phyloP scores from a whole-genome alignment of 352 stramenopile species.

The Phytopythium montanum region DNA sequence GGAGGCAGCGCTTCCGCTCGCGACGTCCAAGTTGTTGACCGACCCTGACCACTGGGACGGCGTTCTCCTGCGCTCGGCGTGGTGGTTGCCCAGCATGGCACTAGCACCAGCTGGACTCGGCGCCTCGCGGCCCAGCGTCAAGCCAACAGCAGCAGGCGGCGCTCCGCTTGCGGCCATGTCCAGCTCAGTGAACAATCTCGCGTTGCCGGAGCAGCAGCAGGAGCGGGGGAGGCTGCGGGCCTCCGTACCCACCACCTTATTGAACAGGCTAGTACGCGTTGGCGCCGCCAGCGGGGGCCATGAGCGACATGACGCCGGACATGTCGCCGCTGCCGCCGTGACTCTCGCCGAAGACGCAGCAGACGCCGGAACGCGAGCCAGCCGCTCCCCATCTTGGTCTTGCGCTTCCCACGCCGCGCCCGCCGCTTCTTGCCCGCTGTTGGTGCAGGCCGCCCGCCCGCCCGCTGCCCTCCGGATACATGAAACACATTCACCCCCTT shows the following conservation, averaged over 20 bases:
- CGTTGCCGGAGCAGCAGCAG: conserved; percentile 7
- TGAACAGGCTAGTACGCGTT: conserved; percentile 21
- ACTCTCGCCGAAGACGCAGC: no score
- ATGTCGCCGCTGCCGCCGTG: conserved; percentile 40
- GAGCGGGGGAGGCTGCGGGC: conserved; percentile 4
- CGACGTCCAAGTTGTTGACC: conserved; percentile 66
- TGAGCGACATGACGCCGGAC: conserved; percentile 77
- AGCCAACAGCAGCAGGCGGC: not conserved
- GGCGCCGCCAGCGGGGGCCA: conserved; percentile 18
- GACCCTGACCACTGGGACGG: conserved; percentile 27
- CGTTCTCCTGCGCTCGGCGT: conserved; percentile 35
- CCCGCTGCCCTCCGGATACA: not conserved
- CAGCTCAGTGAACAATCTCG: conserved; percentile 47
- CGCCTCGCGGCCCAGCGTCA: conserved; percentile 19
- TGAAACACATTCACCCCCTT: conserved; percentile 5
- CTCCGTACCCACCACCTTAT: no score
- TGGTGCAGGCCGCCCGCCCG: not conserved
- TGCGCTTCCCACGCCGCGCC: no score
- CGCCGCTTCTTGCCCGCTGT: no score
- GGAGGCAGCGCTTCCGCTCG: conserved; percentile 12
- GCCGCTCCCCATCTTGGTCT: no score
- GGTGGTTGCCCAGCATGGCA: conserved; percentile 13
- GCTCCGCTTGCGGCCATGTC: conserved; percentile 31
- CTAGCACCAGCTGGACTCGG: conserved; percentile 2
- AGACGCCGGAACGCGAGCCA: no score